Percentiles rank a stretch among this genome's conserved stretches.
Conservation (phyloP, 768 basidiomycete genomes). For the Rhodocollybia butyracea region DNA sequence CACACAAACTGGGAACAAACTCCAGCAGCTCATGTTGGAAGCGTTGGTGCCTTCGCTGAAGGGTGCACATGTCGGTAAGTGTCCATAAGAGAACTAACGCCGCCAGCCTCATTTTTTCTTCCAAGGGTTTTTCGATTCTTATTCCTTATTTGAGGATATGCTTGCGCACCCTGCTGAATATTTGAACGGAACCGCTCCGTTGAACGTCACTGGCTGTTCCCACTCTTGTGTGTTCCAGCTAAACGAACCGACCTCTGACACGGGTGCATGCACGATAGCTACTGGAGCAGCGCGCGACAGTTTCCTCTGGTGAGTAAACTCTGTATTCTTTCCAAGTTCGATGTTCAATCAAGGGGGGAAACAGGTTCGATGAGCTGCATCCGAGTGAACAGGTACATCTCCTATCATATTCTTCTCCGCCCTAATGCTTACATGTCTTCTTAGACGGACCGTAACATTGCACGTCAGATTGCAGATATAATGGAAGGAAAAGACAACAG, state of each 20-base stretch:
- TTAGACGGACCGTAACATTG: conserved; percentile 42
- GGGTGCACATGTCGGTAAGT: conserved; percentile 58
- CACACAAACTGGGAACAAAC: conserved; percentile 45
- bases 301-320: conserved; percentile 41
- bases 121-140: conserved; percentile 56
- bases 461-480: conserved; percentile 35
- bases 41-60: conserved; percentile 44
- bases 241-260: conserved; percentile 23
- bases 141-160: conserved; percentile 60
- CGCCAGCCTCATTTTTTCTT: neutral
- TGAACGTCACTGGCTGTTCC: conserved; percentile 54
- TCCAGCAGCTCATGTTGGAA: conserved; percentile 49
- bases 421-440: too few relatives aligned
- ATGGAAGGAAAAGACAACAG: conserved; percentile 33
- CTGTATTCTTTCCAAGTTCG: neutral
- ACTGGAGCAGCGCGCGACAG: conserved; percentile 37
- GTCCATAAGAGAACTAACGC: too few relatives aligned
- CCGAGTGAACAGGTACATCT: conserved; percentile 45
- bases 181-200: conserved; percentile 60
- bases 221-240: conserved; percentile 43
- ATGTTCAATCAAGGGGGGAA: conserved; percentile 1
- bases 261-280: conserved; percentile 29
- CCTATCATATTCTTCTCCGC: too few relatives aligned
- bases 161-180: conserved; percentile 46
- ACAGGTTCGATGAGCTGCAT: conserved; percentile 43